Conservation (phyloP, 169 alveolate species). For the Perkinsus chesapeaki region DNA sequence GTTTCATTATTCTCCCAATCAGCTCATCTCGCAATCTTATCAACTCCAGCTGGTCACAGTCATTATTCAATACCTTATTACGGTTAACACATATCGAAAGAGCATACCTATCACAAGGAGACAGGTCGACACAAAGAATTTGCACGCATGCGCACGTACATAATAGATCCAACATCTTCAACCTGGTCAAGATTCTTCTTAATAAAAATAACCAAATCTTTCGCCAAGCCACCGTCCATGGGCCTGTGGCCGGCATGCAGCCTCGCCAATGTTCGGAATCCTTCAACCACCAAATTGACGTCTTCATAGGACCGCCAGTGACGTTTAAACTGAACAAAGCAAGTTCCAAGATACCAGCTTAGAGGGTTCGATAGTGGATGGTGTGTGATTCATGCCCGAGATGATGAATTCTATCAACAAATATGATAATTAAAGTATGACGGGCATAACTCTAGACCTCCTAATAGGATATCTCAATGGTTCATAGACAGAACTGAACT, state of each 20-base stretch:
- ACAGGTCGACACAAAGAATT: neutral
- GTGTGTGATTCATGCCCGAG: too few relatives aligned
- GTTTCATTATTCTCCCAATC: neutral
- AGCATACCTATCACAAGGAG: neutral
- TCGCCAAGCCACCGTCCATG: neutral
- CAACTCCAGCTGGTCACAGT: neutral
- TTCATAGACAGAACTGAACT: too few relatives aligned
- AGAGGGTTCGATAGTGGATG: too few relatives aligned
- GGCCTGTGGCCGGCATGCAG: neutral
- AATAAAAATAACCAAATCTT: neutral
- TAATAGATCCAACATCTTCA: neutral
- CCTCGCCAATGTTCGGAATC: neutral
- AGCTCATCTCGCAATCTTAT: neutral
- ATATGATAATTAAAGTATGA: too few relatives aligned
- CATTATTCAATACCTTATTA: neutral
- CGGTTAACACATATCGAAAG: neutral
- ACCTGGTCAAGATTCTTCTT: neutral
- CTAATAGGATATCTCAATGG: too few relatives aligned
- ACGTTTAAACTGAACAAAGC: neutral
- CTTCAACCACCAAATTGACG: neutral
- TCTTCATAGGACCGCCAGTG: neutral
- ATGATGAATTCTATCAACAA: too few relatives aligned
- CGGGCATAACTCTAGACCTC: too few relatives aligned
- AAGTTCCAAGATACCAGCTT: too few relatives aligned
- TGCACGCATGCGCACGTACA: constrained; percentile 1